Conservation (phyloP, 140 eudicot species). For the Senecio squalidus region DNA sequence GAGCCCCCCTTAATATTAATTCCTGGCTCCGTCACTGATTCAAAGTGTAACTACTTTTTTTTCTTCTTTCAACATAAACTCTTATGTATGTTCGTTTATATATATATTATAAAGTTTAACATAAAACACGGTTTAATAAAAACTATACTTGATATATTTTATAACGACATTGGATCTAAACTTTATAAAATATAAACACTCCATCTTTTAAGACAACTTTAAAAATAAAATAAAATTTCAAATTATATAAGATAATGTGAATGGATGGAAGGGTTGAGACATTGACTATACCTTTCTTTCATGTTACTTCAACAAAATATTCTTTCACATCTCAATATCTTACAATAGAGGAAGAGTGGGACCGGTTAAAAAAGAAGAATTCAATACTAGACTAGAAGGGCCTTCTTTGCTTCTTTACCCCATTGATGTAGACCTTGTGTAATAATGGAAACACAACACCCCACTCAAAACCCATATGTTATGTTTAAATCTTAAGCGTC, state of each 20-base stretch:
- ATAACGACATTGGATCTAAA: background rate
- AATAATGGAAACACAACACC: conserved; percentile 24
- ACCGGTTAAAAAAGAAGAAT: conserved; percentile 11
- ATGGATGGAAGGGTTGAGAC: conserved; percentile 33
- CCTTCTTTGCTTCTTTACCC: conserved; percentile 28
- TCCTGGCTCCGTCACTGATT: too few species aligned
- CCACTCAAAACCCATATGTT: conserved; percentile 16
- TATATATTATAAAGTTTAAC: too few species aligned
- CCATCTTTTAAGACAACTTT: conserved; percentile 31
- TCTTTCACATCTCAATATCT: conserved; percentile 36
- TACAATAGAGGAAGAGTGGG: conserved; percentile 19
- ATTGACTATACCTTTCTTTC: conserved; percentile 48
- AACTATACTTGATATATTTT: too few species aligned
- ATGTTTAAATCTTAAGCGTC: background rate
- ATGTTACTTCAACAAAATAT: conserved; percentile 43
- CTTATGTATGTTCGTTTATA: too few species aligned
- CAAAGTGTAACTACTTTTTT: too few species aligned
- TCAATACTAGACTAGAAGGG: conserved; percentile 17
- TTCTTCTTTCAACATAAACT: too few species aligned
- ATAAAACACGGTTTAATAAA: too few species aligned
- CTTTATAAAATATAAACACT: conserved; percentile 12
- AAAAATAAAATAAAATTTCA: background rate
- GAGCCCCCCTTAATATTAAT: too few species aligned
- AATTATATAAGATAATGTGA: conserved; percentile 21
- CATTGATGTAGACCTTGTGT: conserved; percentile 39